Conservation (phyloP, 169 alveolate species). For the Ophryocystis elektroscirrha region DNA sequence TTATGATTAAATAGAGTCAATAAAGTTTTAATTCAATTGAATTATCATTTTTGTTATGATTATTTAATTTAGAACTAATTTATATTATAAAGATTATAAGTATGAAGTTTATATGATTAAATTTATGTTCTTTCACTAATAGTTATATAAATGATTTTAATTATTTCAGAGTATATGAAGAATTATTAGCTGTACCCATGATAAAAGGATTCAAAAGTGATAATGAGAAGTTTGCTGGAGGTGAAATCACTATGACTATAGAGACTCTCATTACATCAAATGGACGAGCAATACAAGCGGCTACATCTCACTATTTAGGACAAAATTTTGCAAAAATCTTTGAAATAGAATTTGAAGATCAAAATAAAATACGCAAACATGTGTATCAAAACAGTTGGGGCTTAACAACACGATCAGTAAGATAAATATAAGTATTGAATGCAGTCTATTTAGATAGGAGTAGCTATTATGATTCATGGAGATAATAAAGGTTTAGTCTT, state of each 20-base stretch:
- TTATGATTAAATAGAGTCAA: background rate
- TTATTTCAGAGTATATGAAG: slow-evolving; percentile 57
- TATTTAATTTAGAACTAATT: background rate
- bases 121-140: background rate
- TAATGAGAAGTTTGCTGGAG: slow-evolving; percentile 97
- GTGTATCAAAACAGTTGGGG: background rate
- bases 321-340: slow-evolving; percentile 93
- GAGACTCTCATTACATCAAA: slow-evolving; percentile 88
- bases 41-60: background rate
- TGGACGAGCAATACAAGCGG: slow-evolving; percentile 95
- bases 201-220: slow-evolving; percentile 86
- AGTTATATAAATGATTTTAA: background rate
- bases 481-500: slow-evolving; percentile 89
- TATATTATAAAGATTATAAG: background rate
- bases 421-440: background rate
- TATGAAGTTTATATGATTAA: background rate
- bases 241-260: slow-evolving; percentile 77
- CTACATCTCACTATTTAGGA: slow-evolving; percentile 95
- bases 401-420: background rate
- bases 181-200: slow-evolving; percentile 89
- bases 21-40: background rate
- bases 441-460: slow-evolving; percentile 23
- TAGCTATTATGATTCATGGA: slow-evolving; percentile 83
- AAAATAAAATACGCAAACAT: background rate
- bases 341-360: slow-evolving; percentile 64